Base-by-base conservation (phyloP, 2,329 filamentous ascomycete species). In the Fusarium succisae region DNA sequence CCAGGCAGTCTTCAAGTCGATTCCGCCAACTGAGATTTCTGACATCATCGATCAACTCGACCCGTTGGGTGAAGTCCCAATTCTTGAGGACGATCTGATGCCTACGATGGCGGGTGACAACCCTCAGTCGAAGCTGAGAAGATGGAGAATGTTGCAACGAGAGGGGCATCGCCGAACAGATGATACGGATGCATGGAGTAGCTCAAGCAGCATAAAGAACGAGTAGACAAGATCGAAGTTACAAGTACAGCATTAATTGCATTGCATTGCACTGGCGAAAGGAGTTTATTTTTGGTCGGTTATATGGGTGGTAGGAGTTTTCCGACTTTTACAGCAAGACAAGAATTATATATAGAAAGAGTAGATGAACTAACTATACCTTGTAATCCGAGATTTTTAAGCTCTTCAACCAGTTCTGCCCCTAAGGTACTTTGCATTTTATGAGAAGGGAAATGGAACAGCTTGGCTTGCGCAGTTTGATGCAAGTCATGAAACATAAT, bases 1-100 rank as follows among this genome's bases (percentile, higher is more conserved):
- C 41, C 87, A 89, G 65, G 86, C 88, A 3, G 89, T 91, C 3
- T 91, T 91, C 71, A 88, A 91, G 54, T 83, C 86, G 15, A 85
- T 89, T 47, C 88, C 89, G n/a, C 88, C 90, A 20, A 82, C 85
- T 54, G 77, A 79, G 4, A 72, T 83, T 18, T 68, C 80, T 12
- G 78, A 81, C 59, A 79, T 79, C 39, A 80, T 82, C n/a, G 81
- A 80, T 37, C 76, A 80, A 56, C 71, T 82, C 15, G 81, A 82
- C 54, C 80, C 80, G 3, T 59, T 82, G 38, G 79, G 79, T 35
- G 81, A 82, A 32, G 79, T 82, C 24, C 79, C 79, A 3, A 78
- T 82, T 20, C 69, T 81, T 14, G 80, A 82, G 50, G 79, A 79
- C 38, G 80, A 82, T 53, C 68, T 79, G 35, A 78, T 81, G 64